These are phyloP conservation scores for Lentinula detonsa DNA, from an alignment of 768 basidiomycete genomes.

Conservation along the genomic window DNA sequence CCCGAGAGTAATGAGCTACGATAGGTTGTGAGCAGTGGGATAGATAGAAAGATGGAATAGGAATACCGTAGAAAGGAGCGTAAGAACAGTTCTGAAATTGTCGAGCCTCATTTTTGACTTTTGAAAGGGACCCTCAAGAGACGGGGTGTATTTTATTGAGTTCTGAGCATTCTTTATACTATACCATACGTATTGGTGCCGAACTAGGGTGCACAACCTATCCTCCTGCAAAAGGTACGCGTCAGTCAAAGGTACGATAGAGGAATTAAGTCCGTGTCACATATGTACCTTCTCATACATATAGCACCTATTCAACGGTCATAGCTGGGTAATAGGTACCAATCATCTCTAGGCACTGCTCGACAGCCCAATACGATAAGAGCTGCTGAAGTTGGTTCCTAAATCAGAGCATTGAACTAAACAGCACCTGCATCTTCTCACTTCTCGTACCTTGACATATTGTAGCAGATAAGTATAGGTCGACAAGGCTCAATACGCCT, in stretches of 20 bases:
- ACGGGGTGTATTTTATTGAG: background rate
- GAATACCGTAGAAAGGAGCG: slow-evolving; percentile 1
- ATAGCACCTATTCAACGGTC: background rate
- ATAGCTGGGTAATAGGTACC: background rate
- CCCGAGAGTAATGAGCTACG: background rate
- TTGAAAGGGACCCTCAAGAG: too few relatives aligned
- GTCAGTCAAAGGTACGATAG: background rate
- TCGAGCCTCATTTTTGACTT: background rate
- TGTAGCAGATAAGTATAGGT: background rate
- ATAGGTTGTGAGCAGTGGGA: background rate
- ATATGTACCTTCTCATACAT: background rate
- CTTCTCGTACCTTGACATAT: background rate
- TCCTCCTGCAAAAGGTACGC: background rate
- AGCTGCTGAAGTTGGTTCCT: background rate
- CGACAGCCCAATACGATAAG: background rate
- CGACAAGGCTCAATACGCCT: background rate
- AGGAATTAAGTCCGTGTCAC: background rate
- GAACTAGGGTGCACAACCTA: background rate
- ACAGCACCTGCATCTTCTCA: background rate
- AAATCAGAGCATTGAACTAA: background rate
- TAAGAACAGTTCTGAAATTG: background rate
- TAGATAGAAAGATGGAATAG: background rate
- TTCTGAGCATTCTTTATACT: too few relatives aligned
- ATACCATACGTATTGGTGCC: background rate
- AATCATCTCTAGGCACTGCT: background rate